A percentile compares a stretch with the other conserved stretches of the same genome.
Evolutionary conservation across 768 basidiomycete genomes (phyloP).

Genomic region (Clavaria fumosa): DNA sequence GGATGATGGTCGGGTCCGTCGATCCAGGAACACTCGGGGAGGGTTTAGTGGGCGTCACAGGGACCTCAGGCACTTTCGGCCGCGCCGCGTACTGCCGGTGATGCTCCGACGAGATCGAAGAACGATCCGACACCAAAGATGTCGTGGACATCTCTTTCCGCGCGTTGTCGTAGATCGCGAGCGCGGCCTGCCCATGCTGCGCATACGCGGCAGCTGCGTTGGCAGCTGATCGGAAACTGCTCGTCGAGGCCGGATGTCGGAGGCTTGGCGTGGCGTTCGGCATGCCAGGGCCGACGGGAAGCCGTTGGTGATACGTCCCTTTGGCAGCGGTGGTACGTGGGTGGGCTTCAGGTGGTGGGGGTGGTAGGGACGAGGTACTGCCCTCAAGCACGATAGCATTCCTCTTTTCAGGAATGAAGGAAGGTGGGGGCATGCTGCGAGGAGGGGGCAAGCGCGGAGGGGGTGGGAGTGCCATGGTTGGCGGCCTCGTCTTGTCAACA

Average conservation of each 20-base stretch:
- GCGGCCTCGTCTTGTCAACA: constrained; percentile 68
- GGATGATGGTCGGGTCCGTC: constrained; percentile 84
- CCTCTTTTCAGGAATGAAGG: constrained; percentile 58
- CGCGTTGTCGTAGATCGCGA: constrained; percentile 36
- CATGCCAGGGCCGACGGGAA: no score
- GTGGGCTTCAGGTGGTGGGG: constrained; percentile 84
- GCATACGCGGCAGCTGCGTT: constrained; percentile 30
- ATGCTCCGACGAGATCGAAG: constrained; percentile 71
- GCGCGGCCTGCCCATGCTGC: constrained; percentile 16
- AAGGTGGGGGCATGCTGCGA: constrained; percentile 56
- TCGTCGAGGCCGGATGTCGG: constrained; percentile 61
- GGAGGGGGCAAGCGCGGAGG: constrained; percentile 62
- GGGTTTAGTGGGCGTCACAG: constrained; percentile 32
- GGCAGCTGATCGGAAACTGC: constrained; percentile 68
- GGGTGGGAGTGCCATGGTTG: constrained; percentile 72
- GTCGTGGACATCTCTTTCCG: constrained; percentile 48
- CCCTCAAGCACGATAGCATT: constrained; percentile 42
- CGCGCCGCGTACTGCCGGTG: constrained; percentile 31
- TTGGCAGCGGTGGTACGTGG: no score
- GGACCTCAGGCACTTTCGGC: constrained; percentile 20
- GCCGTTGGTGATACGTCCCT: no score
- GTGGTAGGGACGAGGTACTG: constrained; percentile 79
- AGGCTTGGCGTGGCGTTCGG: constrained; percentile 44
- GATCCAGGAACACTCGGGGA: constrained; percentile 26
- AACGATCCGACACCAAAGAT: constrained; percentile 59